A percentile compares a stretch with the other conserved stretches of the same genome.
Evolutionary conservation across 306 rosid genomes (phyloP).

Genomic region (Lupinus albus): DNA sequence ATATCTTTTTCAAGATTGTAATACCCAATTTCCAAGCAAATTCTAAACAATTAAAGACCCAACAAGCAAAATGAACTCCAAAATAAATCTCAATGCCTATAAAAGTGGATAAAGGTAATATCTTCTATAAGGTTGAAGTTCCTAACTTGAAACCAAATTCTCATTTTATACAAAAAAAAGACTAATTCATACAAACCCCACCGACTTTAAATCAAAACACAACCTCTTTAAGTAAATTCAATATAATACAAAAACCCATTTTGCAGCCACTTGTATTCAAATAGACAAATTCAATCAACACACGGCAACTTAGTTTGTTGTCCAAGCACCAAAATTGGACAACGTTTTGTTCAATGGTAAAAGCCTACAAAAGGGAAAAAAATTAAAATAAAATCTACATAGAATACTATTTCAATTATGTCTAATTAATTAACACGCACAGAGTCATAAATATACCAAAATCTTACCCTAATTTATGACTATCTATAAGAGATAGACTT

Average conservation of each 20-base stretch:
- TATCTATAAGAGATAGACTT: no score
- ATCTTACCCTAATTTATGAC: not conserved
- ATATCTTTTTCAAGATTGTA: not conserved
- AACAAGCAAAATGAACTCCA: no score
- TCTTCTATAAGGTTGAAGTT: slow-evolving; percentile 28
- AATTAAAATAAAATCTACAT: not conserved
- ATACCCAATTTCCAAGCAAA: not conserved
- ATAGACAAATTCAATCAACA: slow-evolving; percentile 51
- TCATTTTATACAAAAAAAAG: slow-evolving; percentile 22
- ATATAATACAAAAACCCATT: no score
- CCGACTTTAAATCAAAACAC: slow-evolving; percentile 47
- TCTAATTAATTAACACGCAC: slow-evolving; percentile 22
- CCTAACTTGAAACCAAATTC: slow-evolving; percentile 33
- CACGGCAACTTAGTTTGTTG: slow-evolving; percentile 41
- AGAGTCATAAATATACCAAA: slow-evolving; percentile 1
- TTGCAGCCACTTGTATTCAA: slow-evolving; percentile 40
- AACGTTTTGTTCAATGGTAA: slow-evolving; percentile 32
- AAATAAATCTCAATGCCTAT: not conserved
- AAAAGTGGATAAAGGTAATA: not conserved
- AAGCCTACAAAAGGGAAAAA: slow-evolving; percentile 11
- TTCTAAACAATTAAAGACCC: no score
- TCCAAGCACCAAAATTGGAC: slow-evolving; percentile 24
- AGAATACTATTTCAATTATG: slow-evolving; percentile 20
- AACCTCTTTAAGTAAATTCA: slow-evolving; percentile 22
- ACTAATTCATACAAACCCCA: slow-evolving; percentile 11